These are phyloP conservation scores for Keithomyces neogunnii DNA, from an alignment of 2,329 filamentous ascomycete genomes.

Conservation along the genomic window DNA sequence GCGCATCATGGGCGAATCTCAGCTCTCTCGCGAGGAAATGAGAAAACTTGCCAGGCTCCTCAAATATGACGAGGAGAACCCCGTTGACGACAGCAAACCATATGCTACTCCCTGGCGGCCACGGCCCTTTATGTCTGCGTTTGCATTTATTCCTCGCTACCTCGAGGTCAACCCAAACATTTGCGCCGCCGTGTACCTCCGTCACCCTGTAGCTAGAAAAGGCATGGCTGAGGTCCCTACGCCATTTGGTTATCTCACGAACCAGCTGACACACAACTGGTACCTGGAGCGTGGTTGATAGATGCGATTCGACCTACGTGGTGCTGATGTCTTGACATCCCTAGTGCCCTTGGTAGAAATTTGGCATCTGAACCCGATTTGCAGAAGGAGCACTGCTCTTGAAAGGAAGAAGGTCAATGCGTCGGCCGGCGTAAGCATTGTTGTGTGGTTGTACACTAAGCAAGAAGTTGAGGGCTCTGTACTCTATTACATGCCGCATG, in stretches of 20 bases:
- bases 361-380: neutral
- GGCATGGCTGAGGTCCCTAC: conserved; percentile 77
- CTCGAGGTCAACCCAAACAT: conserved; percentile 97
- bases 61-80: conserved; percentile 61
- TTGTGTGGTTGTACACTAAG: neutral
- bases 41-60: conserved; percentile 48
- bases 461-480: neutral
- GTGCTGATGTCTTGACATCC: neutral
- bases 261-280: conserved; percentile 85
- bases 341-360: neutral
- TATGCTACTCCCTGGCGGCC: conserved; percentile 90
- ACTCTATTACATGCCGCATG: too few species aligned
- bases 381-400: neutral
- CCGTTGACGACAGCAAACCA: conserved; percentile 66
- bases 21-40: conserved; percentile 41
- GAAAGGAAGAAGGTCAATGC: too few species aligned
- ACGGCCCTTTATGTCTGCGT: conserved; percentile 77
- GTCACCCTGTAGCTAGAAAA: conserved; percentile 83
- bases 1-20: conserved; percentile 23
- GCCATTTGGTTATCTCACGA: conserved; percentile 63
- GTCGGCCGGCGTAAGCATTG: too few species aligned
- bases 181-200: conserved; percentile 88
- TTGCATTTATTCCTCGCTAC: conserved; percentile 91
- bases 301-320: conserved; percentile 16
- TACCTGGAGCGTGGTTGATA: conserved; percentile 77